Evolutionary conservation across 2,329 filamentous ascomycete genomes (phyloP).

Genomic region (Aspergillus pseudoglaucus): DNA sequence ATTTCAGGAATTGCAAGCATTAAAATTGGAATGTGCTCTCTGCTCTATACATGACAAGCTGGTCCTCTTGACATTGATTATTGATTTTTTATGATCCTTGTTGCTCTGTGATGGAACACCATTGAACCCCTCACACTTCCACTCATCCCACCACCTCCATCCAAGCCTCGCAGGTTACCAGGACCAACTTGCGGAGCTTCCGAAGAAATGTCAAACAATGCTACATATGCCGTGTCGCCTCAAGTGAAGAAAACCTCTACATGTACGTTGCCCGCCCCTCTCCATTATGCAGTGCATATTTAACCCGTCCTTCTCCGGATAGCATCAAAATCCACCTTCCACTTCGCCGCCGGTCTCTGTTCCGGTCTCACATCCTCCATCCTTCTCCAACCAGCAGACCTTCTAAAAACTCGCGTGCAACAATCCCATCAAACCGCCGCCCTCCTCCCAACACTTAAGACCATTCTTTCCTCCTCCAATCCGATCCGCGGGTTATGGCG

Average conservation of each 20-base stretch:
- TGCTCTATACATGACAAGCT: not conserved
- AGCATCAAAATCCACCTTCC: conserved; percentile 54
- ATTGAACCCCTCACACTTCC: not conserved
- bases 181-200: conserved; percentile 5
- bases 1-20: too few relatives aligned
- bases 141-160: not conserved
- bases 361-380: conserved; percentile 85
- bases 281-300: not conserved
- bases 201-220: conserved; percentile 26
- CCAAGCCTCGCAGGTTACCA: not conserved
- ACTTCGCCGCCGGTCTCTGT: conserved; percentile 80
- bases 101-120: not conserved
- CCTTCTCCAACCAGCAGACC: conserved; percentile 87
- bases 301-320: not conserved
- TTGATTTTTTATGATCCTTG: not conserved
- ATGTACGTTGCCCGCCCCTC: conserved; percentile 16
- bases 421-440: conserved; percentile 66
- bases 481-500: conserved; percentile 78
- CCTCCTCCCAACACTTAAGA: conserved; percentile 61
- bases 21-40: not conserved
- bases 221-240: conserved; percentile 21
- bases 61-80: too few relatives aligned
- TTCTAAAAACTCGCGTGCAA: conserved; percentile 93
- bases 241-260: conserved; percentile 25
- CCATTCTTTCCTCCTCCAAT: conserved; percentile 60